Base-by-base conservation (phyloP, 1,284 basidiomycete genomes). In the Fomitopsis betulina region DNA sequence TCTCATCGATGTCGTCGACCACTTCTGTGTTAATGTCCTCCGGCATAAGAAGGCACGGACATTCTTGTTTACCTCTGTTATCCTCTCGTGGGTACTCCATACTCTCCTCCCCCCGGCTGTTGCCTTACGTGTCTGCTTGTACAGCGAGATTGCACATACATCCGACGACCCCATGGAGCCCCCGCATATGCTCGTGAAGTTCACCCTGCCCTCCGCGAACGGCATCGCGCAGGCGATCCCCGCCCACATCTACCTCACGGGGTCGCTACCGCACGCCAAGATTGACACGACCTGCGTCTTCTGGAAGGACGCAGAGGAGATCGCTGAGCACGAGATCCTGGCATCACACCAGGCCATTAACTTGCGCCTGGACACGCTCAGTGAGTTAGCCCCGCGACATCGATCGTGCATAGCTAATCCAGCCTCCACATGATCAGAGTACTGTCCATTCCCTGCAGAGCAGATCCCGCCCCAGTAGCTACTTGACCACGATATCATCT, bases 281-380 rank as follows among this genome's bases (percentile, higher is more conserved):
- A 25, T 53, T 23, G 56, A 57, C 51, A 57, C 51, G 40, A 51
- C 56, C n/a, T 30, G 21, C 32, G 51, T 57, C 39, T 53, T 35
- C 42, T 53, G 56, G 56, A 45, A 35, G 47, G 40, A 53, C 32
- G 37, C 32, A 19, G 39, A 43, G 33, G 56, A 57, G 39, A 40
- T 57, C 13, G 51, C 51, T 21, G 56, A 57, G 40, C 56, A 57
- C 42, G 56, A 57, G 51, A 53, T 57, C 9, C 39, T 23, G 30
- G 56, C 56, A 13, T 33, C 38, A 10, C 40, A 39, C 32, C 33
- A 57, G 56, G 56, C 51, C 17, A 19, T 49, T 12, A 40, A 33
- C 27, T 21, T 51, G 49, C 38, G 40, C 25, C 25, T 42, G 35
- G 55, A 57, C 39, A 52, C 33, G 49, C 32, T 57, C 23, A 35